Conservation (phyloP, 1,139 yeast genomes). For the Pichia sp. region DNA sequence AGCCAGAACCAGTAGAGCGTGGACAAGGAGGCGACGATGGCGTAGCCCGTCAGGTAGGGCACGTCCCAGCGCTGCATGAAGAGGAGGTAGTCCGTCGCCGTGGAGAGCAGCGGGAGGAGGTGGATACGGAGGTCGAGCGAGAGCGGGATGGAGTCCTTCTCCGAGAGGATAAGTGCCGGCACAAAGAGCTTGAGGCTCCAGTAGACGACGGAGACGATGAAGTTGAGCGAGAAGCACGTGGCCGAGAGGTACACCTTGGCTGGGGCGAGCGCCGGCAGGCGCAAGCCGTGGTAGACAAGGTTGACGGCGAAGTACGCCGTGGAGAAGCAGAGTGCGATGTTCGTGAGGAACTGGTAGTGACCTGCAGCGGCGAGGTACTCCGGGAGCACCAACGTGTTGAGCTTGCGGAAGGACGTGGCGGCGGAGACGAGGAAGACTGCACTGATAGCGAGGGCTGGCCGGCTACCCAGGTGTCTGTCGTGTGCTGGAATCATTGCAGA, state of each 20-base stretch:
- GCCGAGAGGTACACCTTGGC: constrained; percentile 45
- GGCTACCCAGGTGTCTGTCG: constrained; percentile 2
- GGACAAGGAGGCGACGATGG: constrained; percentile 39
- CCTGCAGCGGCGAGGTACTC: constrained; percentile 51
- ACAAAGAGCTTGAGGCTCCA: constrained; percentile 62
- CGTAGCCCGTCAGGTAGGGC: constrained; percentile 39
- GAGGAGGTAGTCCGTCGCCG: constrained; percentile 51
- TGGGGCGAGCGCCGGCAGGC: constrained; percentile 24
- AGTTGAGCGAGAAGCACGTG: constrained; percentile 52
- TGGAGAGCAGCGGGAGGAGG: constrained; percentile 50
- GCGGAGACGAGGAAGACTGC: constrained; percentile 7
- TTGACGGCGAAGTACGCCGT: constrained; percentile 43
- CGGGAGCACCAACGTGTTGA: constrained; percentile 40
- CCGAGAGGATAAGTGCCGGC: constrained; percentile 41
- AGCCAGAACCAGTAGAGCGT: constrained; percentile 52
- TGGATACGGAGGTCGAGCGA: constrained; percentile 55
- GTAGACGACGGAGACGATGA: constrained; percentile 56
- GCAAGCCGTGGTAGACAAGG: constrained; percentile 38
- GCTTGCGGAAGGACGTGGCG: constrained; percentile 13
- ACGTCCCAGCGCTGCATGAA: constrained; percentile 50
- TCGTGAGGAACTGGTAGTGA: constrained; percentile 65
- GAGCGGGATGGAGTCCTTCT: constrained; percentile 40
- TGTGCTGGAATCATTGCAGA: neutral
- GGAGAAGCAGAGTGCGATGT: constrained; percentile 50
- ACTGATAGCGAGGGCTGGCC: neutral